A percentile compares a stretch with the other conserved stretches of the same genome.
Conservation (phyloP, 768 basidiomycete species). For the Leccinum uliginosum region DNA sequence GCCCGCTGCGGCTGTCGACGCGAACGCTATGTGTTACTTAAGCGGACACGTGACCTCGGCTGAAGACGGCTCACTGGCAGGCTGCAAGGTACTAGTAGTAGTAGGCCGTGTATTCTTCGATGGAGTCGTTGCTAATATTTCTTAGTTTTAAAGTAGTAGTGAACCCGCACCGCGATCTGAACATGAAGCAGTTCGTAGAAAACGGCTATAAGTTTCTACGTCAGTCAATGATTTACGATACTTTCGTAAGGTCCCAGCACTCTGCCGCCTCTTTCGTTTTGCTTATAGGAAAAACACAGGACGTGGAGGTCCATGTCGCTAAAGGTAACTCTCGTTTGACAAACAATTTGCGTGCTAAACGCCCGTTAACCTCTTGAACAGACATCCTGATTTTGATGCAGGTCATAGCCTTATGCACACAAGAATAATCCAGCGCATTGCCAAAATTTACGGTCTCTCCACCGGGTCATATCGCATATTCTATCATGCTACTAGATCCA, state of each 20-base stretch:
- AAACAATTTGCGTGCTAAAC: neutral
- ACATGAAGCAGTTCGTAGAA: no score
- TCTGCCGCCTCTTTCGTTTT: neutral
- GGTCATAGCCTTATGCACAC: slow-evolving; percentile 48
- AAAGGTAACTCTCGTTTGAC: slow-evolving; percentile 37
- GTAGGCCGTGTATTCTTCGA: no score
- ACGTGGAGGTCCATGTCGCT: slow-evolving; percentile 54
- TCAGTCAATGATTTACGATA: no score
- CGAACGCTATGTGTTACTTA: no score
- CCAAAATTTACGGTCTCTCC: slow-evolving; percentile 65
- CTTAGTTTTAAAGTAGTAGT: no score
- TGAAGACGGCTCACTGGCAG: no score
- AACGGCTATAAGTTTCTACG: no score
- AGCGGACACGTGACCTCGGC: no score
- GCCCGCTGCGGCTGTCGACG: no score
- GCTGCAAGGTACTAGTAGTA: no score
- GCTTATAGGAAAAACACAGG: slow-evolving; percentile 47
- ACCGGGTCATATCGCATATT: slow-evolving; percentile 74
- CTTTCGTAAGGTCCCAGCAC: neutral
- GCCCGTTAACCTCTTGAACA: slow-evolving; percentile 22
- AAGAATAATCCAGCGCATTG: slow-evolving; percentile 44
- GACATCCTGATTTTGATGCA: slow-evolving; percentile 47
- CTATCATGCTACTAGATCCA: slow-evolving; percentile 65
- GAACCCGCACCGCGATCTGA: no score
- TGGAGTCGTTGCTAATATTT: no score